Conservation (phyloP, 2,329 filamentous ascomycete genomes). For the Akanthomyces muscarius region DNA sequence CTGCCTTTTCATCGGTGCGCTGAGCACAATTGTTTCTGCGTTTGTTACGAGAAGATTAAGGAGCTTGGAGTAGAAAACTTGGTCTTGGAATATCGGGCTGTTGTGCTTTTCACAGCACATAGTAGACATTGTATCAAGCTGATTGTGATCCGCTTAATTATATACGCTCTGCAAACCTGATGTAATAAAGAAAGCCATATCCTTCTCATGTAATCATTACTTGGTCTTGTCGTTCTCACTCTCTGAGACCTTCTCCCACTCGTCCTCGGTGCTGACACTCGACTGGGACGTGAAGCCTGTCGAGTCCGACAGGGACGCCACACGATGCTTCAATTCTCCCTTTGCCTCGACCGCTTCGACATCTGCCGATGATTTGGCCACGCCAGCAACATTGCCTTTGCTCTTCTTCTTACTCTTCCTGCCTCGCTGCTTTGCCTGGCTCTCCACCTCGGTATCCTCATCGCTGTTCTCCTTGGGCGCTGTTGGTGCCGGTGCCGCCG, state of each 20-base stretch:
- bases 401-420: constrained; percentile 19
- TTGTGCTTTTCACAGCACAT: neutral
- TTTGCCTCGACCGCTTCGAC: constrained; percentile 39
- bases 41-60: constrained; percentile 57
- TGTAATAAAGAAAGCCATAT: neutral
- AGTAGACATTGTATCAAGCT: neutral
- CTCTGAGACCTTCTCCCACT: constrained; percentile 94
- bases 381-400: constrained; percentile 17
- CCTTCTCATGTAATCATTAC: constrained; percentile 32
- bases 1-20: constrained; percentile 85
- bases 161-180: neutral
- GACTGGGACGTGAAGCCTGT: constrained; percentile 44
- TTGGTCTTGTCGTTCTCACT: constrained; percentile 59
- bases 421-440: constrained; percentile 23
- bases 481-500: constrained; percentile 15
- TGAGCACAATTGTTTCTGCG: constrained; percentile 54
- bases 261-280: constrained; percentile 78
- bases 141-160: neutral
- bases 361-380: constrained; percentile 28
- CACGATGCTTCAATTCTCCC: constrained; percentile 49
- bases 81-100: neutral
- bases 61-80: constrained; percentile 25
- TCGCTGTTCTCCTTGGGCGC: constrained; percentile 28
- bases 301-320: constrained; percentile 29
- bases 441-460: constrained; percentile 45